phyloP scores from a whole-genome alignment of 2,329 filamentous ascomycete species.

The Calonectria hongkongensis region DNA sequence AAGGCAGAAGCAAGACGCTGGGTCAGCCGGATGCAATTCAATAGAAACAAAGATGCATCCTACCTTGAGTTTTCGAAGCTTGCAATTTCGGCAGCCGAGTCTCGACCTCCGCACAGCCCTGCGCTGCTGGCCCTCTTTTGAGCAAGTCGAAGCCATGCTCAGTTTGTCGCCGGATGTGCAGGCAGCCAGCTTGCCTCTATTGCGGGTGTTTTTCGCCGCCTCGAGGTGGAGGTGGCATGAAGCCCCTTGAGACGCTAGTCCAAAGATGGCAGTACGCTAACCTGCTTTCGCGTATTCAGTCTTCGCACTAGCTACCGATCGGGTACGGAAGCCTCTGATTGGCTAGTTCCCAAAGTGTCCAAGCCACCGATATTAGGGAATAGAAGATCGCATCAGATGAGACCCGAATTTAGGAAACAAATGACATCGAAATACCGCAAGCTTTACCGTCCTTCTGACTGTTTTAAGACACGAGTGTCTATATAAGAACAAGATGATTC shows the following conservation, averaged over 20 bases:
- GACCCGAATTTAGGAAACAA: too few relatives aligned
- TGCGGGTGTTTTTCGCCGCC: neutral
- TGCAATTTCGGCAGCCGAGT: constrained; percentile 71
- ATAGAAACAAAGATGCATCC: neutral
- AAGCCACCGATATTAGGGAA: too few relatives aligned
- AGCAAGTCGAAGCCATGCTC: constrained; percentile 25
- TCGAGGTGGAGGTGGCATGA: neutral
- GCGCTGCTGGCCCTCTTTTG: neutral
- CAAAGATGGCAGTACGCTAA: constrained; percentile 38
- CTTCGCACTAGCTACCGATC: constrained; percentile 52
- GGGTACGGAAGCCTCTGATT: constrained; percentile 54
- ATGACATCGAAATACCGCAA: too few relatives aligned
- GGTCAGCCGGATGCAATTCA: neutral
- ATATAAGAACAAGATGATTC: too few relatives aligned
- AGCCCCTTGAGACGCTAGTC: neutral
- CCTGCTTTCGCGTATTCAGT: constrained; percentile 34
- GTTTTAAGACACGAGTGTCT: too few relatives aligned
- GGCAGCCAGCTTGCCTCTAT: neutral
- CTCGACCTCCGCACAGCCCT: constrained; percentile 60
- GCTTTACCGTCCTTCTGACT: too few relatives aligned
- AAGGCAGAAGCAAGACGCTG: neutral
- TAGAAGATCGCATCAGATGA: too few relatives aligned
- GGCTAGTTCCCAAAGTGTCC: constrained; percentile 36
- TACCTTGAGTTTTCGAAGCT: constrained; percentile 70
- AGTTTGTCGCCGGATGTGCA: neutral